Base-by-base conservation (phyloP, 805 yeast genomes). In the Wickerhamomyces ciferrii region DNA sequence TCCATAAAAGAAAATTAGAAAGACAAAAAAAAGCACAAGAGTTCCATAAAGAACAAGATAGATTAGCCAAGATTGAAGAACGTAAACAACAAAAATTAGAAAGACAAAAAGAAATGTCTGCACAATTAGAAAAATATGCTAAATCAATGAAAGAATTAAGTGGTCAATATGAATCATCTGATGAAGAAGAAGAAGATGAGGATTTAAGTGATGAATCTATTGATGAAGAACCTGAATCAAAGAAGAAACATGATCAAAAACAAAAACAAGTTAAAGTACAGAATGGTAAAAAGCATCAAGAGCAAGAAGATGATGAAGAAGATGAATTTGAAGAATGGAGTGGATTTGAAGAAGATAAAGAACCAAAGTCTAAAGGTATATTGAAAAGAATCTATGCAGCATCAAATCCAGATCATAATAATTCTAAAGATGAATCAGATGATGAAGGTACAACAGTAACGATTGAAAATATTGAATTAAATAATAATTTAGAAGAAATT, bases 1-100 rank as follows among this genome's bases (percentile, higher is more conserved):
- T 92, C 65, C 98, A 94, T 66, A 92, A 92, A 68, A 78, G 99
- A 60, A 92, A 92, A 63, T 63, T 92, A 17, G 87, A 87, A 59
- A 77, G 98, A 63, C 86, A 87, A 67, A 91, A 89, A 68, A 82
- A 84, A 53, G 98, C 97, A 0, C 81, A 79, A 54, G 87, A 78
- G 49, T 81, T 73, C 56, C 78, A 78, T 43, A 82, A 84, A 55
- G 96, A 91, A 61, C 87, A 84, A 60, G 94, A 84, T 5, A 74
- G 91, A 47, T 69, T 79, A 52, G 81, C 81, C 2, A 78, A 78
- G 55, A 72, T 89, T 11, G 95, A 85, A 54, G 96, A 87, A 59
- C 77, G 97, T 49, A 79, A 81, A 53, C 71, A 74, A 50, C 63
- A 81, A 19, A 72, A 92, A 52, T 87, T 86, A 18, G 96, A 87